Percentiles rank a stretch among this genome's conserved stretches.
Conservation (phyloP, 2,329 filamentous ascomycete species). For the Coniochaeta pulveracea region DNA sequence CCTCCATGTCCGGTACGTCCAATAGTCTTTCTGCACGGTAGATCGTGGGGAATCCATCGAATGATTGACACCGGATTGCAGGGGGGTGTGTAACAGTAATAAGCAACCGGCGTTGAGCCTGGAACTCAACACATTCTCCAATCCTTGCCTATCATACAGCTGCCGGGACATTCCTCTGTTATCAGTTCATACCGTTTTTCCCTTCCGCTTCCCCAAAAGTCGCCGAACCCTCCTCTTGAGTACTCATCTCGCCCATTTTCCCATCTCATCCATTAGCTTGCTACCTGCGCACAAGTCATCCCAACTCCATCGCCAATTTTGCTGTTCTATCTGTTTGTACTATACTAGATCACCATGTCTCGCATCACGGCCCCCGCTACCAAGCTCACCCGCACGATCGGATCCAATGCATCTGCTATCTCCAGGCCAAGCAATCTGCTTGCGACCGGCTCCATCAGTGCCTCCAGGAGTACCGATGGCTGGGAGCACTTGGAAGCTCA, state of each 20-base stretch:
- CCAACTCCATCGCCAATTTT: neutral
- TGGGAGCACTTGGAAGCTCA: too few relatives aligned
- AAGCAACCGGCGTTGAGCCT: too few relatives aligned
- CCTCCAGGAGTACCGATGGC: too few relatives aligned
- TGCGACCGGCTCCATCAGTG: conserved; percentile 22
- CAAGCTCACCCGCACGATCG: conserved; percentile 35
- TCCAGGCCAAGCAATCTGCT: conserved; percentile 21
- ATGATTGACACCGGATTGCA: too few relatives aligned
- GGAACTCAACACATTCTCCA: conserved; percentile 4
- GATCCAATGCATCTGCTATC: conserved; percentile 27
- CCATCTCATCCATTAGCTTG: neutral
- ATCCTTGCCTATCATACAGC: conserved; percentile 1
- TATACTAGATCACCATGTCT: conserved; percentile 25
- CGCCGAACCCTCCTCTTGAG: neutral
- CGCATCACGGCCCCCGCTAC: conserved; percentile 35
- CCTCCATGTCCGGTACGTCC: neutral
- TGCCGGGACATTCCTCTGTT: too few relatives aligned
- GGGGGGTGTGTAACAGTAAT: too few relatives aligned
- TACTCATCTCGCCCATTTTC: neutral
- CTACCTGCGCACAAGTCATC: too few relatives aligned
- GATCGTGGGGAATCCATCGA: too few relatives aligned
- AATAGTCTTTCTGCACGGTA: neutral
- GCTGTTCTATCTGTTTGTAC: neutral
- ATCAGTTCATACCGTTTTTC: conserved; percentile 2
- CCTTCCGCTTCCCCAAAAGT: neutral